Conservation (phyloP, 805 yeast species). For the Lipomyces sp. region DNA sequence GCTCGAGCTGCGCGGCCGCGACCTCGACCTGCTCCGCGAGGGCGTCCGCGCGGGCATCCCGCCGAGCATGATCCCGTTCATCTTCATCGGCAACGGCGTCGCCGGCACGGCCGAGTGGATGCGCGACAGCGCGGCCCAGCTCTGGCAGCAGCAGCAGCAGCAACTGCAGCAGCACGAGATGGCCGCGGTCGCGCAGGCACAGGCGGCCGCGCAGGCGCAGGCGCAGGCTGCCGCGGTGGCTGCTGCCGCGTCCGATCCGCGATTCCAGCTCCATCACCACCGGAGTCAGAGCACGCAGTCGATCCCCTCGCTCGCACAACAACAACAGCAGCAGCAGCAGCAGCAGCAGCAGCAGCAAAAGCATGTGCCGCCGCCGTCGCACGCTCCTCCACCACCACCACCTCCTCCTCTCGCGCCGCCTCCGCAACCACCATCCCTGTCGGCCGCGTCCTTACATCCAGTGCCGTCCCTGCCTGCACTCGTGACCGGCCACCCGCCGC, state of each 20-base stretch:
- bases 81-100: slow-evolving; percentile 44
- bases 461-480: too few species aligned
- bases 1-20: slow-evolving; percentile 54
- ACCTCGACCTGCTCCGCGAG: slow-evolving; percentile 54
- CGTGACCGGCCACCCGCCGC: slow-evolving; percentile 12
- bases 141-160: slow-evolving; percentile 28
- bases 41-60: slow-evolving; percentile 62
- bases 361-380: background rate
- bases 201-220: slow-evolving; percentile 6
- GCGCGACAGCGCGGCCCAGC: slow-evolving; percentile 24
- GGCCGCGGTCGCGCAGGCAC: background rate
- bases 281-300: slow-evolving; percentile 21
- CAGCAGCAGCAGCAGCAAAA: too few species aligned
- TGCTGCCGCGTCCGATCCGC: slow-evolving; percentile 1
- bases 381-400: slow-evolving; percentile 2
- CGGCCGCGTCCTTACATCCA: too few species aligned
- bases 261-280: slow-evolving; percentile 15
- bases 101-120: slow-evolving; percentile 28
- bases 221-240: slow-evolving; percentile 10
- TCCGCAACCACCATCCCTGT: too few species aligned
- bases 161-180: too few species aligned
- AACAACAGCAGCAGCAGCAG: background rate
- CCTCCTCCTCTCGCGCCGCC: slow-evolving; percentile 1
- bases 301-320: slow-evolving; percentile 3
- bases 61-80: slow-evolving; percentile 52